These are phyloP conservation scores for Pyricularia sp. DNA, from an alignment of 2,329 filamentous ascomycete species.

Conservation along the genomic window DNA sequence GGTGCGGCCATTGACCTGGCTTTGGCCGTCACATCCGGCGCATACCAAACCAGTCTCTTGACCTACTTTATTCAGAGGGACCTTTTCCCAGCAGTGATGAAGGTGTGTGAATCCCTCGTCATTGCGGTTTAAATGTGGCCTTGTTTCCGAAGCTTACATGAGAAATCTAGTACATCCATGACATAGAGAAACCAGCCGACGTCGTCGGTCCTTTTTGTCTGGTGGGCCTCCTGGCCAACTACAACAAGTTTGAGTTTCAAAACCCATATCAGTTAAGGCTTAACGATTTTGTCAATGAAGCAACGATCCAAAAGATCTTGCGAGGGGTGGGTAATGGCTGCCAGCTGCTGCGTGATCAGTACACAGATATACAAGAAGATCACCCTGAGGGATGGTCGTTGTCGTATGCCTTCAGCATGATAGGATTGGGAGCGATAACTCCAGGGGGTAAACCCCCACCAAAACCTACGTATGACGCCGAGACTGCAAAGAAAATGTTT, in stretches of 20 bases:
- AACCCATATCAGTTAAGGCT: constrained; percentile 90
- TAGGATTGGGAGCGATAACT: constrained; percentile 71
- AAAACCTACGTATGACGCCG: constrained; percentile 56
- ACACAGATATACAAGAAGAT: constrained; percentile 82
- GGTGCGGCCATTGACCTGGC: constrained; percentile 74
- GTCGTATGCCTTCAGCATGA: constrained; percentile 69
- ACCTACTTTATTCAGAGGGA: constrained; percentile 95
- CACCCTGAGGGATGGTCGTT: constrained; percentile 84
- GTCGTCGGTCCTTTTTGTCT: constrained; percentile 71
- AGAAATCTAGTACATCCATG: constrained; percentile 58
- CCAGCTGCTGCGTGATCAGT: constrained; percentile 57
- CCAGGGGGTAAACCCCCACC: constrained; percentile 56
- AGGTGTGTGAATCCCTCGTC: constrained; percentile 42
- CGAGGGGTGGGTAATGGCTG: constrained; percentile 67
- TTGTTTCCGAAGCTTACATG: background rate
- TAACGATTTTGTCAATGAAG: constrained; percentile 92
- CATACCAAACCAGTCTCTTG: constrained; percentile 87
- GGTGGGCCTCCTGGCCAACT: constrained; percentile 83
- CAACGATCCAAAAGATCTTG: constrained; percentile 74
- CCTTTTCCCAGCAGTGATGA: constrained; percentile 89
- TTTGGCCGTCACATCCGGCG: constrained; percentile 80
- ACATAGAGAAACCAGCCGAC: constrained; percentile 54
- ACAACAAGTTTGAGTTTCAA: constrained; percentile 98
- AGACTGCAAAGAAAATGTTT: constrained; percentile 77
- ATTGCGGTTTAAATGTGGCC: no score